These are phyloP conservation scores for Tardiomyces blankii DNA, from an alignment of 1,139 yeast genomes.

Conservation along the genomic window DNA sequence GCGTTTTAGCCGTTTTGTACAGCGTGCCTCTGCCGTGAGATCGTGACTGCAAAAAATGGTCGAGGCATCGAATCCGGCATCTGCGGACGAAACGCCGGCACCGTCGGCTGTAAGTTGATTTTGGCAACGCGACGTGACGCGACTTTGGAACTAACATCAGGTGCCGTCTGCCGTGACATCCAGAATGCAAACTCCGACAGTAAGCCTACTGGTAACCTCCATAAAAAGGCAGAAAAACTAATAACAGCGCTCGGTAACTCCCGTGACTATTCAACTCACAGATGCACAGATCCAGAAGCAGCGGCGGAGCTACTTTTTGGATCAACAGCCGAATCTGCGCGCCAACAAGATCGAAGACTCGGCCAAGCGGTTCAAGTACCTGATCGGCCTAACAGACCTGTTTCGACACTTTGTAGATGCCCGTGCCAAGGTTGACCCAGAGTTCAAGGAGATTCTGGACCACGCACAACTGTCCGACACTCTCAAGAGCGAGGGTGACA, in stretches of 20 bases:
- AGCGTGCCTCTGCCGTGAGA: not conserved
- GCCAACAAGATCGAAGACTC: constrained; percentile 12
- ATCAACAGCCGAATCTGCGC: constrained; percentile 15
- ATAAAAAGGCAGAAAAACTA: not conserved
- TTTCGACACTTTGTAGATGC: constrained; percentile 85
- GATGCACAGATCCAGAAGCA: constrained; percentile 16
- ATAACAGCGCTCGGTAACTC: constrained; percentile 4
- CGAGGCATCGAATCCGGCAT: not conserved
- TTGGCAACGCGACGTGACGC: not conserved
- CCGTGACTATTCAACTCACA: constrained; percentile 15
- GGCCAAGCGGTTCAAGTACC: constrained; percentile 59
- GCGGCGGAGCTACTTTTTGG: constrained; percentile 19
- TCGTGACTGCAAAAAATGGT: not conserved
- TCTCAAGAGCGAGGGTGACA: constrained; percentile 11
- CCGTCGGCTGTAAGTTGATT: not conserved
- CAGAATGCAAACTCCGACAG: not conserved
- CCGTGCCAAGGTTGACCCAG: constrained; percentile 69
- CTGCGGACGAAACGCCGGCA: not conserved
- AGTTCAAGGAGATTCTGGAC: constrained; percentile 47
- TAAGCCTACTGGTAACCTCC: not conserved
- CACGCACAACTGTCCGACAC: constrained; percentile 35
- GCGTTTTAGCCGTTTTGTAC: no score
- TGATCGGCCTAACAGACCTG: constrained; percentile 73
- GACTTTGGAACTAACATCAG: not conserved
- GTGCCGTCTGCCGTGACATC: not conserved